These are phyloP conservation scores for Diplocarpon rosae DNA, from an alignment of 2,329 filamentous ascomycete genomes.

Conservation along the genomic window DNA sequence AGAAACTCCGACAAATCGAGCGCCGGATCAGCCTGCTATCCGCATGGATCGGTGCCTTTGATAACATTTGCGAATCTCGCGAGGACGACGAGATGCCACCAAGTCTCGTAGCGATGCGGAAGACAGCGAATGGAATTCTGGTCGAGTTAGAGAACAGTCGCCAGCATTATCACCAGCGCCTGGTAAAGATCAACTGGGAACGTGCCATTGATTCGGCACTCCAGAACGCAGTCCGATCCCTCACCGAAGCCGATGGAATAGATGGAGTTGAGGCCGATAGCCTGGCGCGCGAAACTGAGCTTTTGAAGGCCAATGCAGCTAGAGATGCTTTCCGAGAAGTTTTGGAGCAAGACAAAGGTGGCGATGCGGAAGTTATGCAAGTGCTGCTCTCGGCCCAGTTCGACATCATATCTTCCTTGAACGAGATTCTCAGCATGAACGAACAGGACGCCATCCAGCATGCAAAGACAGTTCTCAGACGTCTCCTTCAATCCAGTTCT, in stretches of 20 bases:
- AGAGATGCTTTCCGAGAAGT: constrained; percentile 69
- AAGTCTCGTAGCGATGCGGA: constrained; percentile 65
- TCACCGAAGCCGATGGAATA: constrained; percentile 57
- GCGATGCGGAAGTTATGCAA: constrained; percentile 69
- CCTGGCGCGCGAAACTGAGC: constrained; percentile 70
- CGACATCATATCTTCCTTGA: constrained; percentile 75
- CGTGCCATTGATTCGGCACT: constrained; percentile 77
- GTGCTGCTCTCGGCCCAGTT: constrained; percentile 83
- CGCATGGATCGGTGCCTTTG: constrained; percentile 87
- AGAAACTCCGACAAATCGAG: constrained; percentile 72
- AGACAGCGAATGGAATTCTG: constrained; percentile 79
- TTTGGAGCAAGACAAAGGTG: constrained; percentile 71
- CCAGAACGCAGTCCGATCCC: constrained; percentile 70
- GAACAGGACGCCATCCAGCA: constrained; percentile 73
- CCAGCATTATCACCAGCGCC: constrained; percentile 77
- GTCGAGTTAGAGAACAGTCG: constrained; percentile 82
- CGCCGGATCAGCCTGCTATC: constrained; percentile 77
- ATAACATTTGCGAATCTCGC: constrained; percentile 62
- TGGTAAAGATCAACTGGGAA: constrained; percentile 78
- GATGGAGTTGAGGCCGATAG: constrained; percentile 59
- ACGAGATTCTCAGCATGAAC: constrained; percentile 70
- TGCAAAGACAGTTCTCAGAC: constrained; percentile 65
- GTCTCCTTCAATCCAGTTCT: constrained; percentile 67
- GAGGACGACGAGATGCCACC: constrained; percentile 60
- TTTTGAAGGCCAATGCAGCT: constrained; percentile 73